Base-by-base conservation (phyloP, 2,329 filamentous ascomycete species). In the Trichophaea hybrida region DNA sequence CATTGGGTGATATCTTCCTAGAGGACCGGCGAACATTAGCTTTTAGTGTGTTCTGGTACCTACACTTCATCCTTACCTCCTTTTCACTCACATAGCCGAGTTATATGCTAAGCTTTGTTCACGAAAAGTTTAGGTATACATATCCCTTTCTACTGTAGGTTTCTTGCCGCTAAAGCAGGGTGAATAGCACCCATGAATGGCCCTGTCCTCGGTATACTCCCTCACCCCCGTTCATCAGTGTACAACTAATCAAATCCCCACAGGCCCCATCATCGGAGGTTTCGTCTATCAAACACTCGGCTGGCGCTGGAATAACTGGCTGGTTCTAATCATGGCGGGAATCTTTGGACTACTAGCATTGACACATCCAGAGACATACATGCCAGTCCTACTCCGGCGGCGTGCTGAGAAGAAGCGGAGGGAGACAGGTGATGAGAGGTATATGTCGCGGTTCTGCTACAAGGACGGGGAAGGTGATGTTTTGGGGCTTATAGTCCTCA, bases 221-320 rank as follows among this genome's bases (percentile, higher is more conserved):
- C 32, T 1, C 40, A 46, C 4, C 38, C 7, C 13, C 37, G 8
- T 58, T 67, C 52, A 66, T 50, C n/a, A 31, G 6, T 31, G 48
- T 51, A 24, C 1, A 24, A 24, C 24, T 24, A 24, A 24, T 31
- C 13, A 33, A 24, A 24, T 24, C 13, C 32, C 15, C n/a, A 17
- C 13, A 51, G 83, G 84, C 0, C 84, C 85, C 0, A 73, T 90
- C 0, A 83, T 95, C 37, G 89, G 89, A 24, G 89, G 89, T 0
- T 94, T 94, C 66, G 80, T 86, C 1, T 87, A 72, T 65, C 77
- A 89, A 71, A 82, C 85, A 64, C 75, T 93, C 1, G 88, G 88
- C 8, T 96, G 90, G 90, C 75, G 89, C 34, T 95, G 88, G 88
- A 84, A 84, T 40, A 86, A 86, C 69, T 94, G 87, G 85, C 77